phyloP scores from a whole-genome alignment of 139 green algal species.

The Micractinium sp. region DNA sequence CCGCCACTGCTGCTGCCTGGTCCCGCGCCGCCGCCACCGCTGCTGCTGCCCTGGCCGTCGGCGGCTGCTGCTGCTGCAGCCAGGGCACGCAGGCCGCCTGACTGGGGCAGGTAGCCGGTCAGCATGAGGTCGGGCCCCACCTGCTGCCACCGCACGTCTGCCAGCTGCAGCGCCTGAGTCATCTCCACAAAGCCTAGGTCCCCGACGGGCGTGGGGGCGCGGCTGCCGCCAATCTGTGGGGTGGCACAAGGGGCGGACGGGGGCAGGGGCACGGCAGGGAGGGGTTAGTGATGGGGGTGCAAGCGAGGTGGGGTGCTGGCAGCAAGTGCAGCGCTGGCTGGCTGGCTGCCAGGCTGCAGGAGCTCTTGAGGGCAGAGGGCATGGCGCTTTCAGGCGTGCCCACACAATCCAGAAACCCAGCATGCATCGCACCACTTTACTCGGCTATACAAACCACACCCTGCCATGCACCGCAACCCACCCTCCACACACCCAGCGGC shows the following conservation, averaged over 20 bases:
- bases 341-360: neutral
- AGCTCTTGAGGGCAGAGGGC: too few species aligned
- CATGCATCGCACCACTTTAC: neutral
- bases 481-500: neutral
- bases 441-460: too few species aligned
- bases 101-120: slow-evolving; percentile 87
- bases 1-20: neutral
- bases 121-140: slow-evolving; percentile 90
- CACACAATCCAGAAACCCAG: neutral
- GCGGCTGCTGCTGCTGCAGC: slow-evolving; percentile 15
- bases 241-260: neutral
- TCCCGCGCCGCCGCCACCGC: neutral
- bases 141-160: slow-evolving; percentile 64
- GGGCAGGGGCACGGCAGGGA: neutral
- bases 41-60: neutral
- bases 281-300: neutral
- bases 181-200: slow-evolving; percentile 98
- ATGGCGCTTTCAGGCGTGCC: neutral
- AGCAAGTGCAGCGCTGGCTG: neutral
- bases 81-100: slow-evolving; percentile 56
- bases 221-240: slow-evolving; percentile 66
- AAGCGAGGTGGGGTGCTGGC: neutral
- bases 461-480: too few species aligned
- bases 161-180: slow-evolving; percentile 88
- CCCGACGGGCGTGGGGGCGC: slow-evolving; percentile 92